Base-by-base conservation (phyloP, 192 early-diverging fungal genomes). In the Podila minutissima region DNA sequence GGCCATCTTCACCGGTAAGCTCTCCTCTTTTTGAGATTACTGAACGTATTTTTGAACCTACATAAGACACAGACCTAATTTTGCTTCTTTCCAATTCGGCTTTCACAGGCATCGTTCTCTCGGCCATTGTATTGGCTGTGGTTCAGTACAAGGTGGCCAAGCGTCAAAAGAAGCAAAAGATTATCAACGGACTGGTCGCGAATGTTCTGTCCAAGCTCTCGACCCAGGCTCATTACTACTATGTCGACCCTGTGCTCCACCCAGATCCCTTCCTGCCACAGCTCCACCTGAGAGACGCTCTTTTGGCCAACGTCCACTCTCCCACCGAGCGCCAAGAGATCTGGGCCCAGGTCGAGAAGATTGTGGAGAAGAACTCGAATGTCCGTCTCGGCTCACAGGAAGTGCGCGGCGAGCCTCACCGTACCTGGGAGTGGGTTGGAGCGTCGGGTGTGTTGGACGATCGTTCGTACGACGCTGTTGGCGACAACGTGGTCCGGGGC, bases 401-500 rank as follows among this genome's bases (percentile, higher is more conserved):
- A 5, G 84, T 90, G 4, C 84, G 86, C 0, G 91, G 91, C 17
- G 91, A 92, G 69, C 82, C 86, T 11, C 88, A 90, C 71, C 83
- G 88, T n/a, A 84, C 84, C 57, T 92, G 91, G 91, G 91, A 92
- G 55, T 92, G 91, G 91, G 88, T 92, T 26, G 91, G 91, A 2
- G 82, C 77, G 2, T 51, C 77, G 5, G 71, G 77, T 8, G 71
- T 73, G 3, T 55, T 73, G 50, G 37, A 53, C 12, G 64, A 79
- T n/a, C 64, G 62, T 4, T 35, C 28, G 24, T 32, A 26, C 31
- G 66, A 53, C 12, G n/a, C 31, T 26, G n/a, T 41, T 29, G 53
- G 51, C 29, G 24, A 50, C n/a, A 38, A 29, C 11, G 64, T 20
- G 3, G 28, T 11, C 19, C 10, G 48, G 10, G 33, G 50, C 5